Base-by-base conservation (phyloP, 1,139 yeast genomes). In the Magnusiomyces tetraspermus region DNA sequence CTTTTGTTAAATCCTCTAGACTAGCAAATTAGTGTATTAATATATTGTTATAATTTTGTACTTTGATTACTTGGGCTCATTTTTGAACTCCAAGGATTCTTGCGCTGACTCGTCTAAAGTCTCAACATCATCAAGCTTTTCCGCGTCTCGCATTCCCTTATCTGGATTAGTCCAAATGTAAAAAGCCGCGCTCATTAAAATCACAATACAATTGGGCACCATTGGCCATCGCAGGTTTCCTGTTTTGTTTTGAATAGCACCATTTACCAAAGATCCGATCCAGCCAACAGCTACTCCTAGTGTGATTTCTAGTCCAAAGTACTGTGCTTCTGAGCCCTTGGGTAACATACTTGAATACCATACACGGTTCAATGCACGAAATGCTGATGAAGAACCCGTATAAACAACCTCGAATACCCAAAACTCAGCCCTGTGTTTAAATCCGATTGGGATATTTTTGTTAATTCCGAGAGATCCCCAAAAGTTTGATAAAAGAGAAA, bases 391-490 rank as follows among this genome's bases (percentile, higher is more conserved):
- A 1, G 73, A 54, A 3, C 68, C 63, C 11, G 72, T 66, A 54
- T 69, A 72, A 3, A 74, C 58, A 0, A 73, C 70, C 49, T 72
- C 76, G 59, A 73, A 71, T 0, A 69, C 44, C 77, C 77, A 74
- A 54, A 74, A 74, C 56, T 74, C 77, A 72, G 76, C 71, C 22
- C 76, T 56, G 53, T 70, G 67, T 56, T 73, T 73, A 64, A 72
- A 73, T 0, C 77, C 77, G 45, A 74, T 62, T n/a, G 50, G 53
- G 1, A 67, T 56, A 15, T 57, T 48, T 0, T 51, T 17, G 42
- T 63, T 67, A 19, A 73, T 70, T 0, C 77, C 78, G 19, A 74
- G 57, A 49, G 74, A 67, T 0, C 76, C 77, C 77, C 77, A 74
- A 38, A 74, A 68, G 54, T 73, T 72, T 1, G 73, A 56, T 47